phyloP scores from a whole-genome alignment of 1,284 basidiomycete species.

The Sporisorium exsertum region DNA sequence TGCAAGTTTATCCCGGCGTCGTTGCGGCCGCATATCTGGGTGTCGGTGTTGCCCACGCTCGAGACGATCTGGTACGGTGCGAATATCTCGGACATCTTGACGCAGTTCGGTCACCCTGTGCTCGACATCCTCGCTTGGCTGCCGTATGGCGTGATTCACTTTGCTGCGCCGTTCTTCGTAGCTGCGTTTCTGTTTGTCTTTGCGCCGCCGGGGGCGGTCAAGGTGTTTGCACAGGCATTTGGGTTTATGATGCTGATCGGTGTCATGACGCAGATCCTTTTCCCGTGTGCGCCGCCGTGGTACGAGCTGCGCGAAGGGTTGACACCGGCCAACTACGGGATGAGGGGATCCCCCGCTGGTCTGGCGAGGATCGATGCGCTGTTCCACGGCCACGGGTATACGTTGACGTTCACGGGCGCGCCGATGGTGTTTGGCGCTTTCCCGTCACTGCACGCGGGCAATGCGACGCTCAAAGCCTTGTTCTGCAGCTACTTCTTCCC shows the following conservation, averaged over 20 bases:
- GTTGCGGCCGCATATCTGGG: constrained; percentile 85
- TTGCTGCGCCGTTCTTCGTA: constrained; percentile 77
- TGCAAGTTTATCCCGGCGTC: constrained; percentile 83
- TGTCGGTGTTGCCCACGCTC: constrained; percentile 90
- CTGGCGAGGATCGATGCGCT: constrained; percentile 90
- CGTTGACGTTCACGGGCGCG: constrained; percentile 84
- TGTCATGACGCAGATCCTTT: constrained; percentile 86
- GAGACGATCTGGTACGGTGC: constrained; percentile 95
- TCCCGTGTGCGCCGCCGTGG: constrained; percentile 94
- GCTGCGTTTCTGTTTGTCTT: constrained; percentile 81
- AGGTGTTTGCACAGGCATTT: constrained; percentile 88
- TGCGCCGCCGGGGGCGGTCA: constrained; percentile 81
- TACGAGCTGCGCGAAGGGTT: constrained; percentile 97
- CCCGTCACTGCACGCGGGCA: constrained; percentile 90
- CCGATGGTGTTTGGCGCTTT: constrained; percentile 97
- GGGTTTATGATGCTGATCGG: constrained; percentile 93
- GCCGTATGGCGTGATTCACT: constrained; percentile 94
- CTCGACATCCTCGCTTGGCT: constrained; percentile 95
- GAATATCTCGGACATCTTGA: constrained; percentile 95
- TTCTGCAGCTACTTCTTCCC: constrained; percentile 97
- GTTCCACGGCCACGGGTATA: constrained; percentile 84
- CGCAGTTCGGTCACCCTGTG: constrained; percentile 88
- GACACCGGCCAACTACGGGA: constrained; percentile 90
- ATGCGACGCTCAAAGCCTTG: constrained; percentile 90
- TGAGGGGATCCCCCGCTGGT: constrained; percentile 89